Evolutionary conservation across 768 basidiomycete genomes (phyloP).

Genomic region (Hydnum rufescens): DNA sequence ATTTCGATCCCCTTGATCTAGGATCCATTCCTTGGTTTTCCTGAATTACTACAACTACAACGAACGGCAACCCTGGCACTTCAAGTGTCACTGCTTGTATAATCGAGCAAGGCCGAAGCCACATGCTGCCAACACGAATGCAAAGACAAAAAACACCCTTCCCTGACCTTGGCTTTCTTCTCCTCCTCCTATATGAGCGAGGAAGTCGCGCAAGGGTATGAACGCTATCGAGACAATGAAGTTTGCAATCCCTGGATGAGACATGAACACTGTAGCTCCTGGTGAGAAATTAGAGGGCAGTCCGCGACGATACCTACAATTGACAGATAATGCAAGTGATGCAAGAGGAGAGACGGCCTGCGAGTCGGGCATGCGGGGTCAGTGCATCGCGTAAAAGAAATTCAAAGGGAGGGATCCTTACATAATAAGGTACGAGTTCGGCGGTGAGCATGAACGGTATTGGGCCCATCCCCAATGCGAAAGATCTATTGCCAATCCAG

Average conservation of each 20-base stretch:
- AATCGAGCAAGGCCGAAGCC: not conserved
- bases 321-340: not conserved
- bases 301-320: not conserved
- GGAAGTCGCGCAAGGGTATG: slow-evolving; percentile 57
- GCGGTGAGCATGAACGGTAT: slow-evolving; percentile 85
- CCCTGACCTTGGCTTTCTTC: slow-evolving; percentile 20
- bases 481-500: slow-evolving; percentile 33
- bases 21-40: not conserved
- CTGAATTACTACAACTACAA: not conserved
- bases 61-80: not conserved
- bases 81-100: not conserved
- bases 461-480: slow-evolving; percentile 79
- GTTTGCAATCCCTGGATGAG: slow-evolving; percentile 51
- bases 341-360: not conserved
- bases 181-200: too few relatives aligned
- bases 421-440: slow-evolving; percentile 67
- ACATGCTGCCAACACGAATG: not conserved
- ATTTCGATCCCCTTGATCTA: not conserved
- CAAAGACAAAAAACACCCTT: not conserved
- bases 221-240: slow-evolving; percentile 73
- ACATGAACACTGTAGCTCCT: not conserved
- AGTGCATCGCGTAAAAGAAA: not conserved
- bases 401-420: slow-evolving; percentile 20
- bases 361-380: too few relatives aligned
- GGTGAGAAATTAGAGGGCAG: not conserved